Base-by-base conservation (phyloP, 768 basidiomycete species). In the Psilocybe sp. region DNA sequence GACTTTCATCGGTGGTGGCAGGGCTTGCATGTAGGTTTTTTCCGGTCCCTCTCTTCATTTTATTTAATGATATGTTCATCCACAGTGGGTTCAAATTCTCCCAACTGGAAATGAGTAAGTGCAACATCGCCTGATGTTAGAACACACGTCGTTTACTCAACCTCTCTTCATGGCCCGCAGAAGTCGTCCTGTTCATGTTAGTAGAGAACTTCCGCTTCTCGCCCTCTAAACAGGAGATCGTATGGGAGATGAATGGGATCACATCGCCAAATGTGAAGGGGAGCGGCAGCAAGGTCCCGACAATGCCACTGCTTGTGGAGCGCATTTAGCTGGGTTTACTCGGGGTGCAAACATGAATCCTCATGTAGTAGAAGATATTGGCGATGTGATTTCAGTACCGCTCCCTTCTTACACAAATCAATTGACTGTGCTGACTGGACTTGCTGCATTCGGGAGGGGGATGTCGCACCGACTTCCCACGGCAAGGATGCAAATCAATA, bases 31-130 rank as follows among this genome's bases (percentile, higher is more conserved):
- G 74, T 75, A 43, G 44, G 73, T 66, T 4, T 31, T 38, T 32
- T 35, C 12, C n/a, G 7, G 13, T 42, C 16, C 9, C 15, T n/a
- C 16, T 10, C 38, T 31, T 38, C 35, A 5, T 14, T 2, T n/a
- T 19, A 42, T 10, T 31, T 4, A 13, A 43, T 15, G 15, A 14
- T 43, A 7, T 47, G 6, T 44, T 43, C 16, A 19, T 23, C 15
- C 28, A 31, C 41, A 76, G 75, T 28, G 79, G 77, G 0, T 78
- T 79, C 66, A 78, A 79, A 56, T 79, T 81, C 63, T 72, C 77
- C 1, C 73, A 79, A 52, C 64, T 80, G 6, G 78, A 79, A 57
- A 77, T 78, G 66, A 79, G 78, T 79, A 56, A 18, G 73, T 65
- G 8, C 41, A 12, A 15, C n/a, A 23, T 15, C 41, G 47, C 13